A percentile compares a stretch with the other conserved stretches of the same genome.
Evolutionary conservation across 2,329 filamentous ascomycete genomes (phyloP).

Genomic region (Penicillium sp.): DNA sequence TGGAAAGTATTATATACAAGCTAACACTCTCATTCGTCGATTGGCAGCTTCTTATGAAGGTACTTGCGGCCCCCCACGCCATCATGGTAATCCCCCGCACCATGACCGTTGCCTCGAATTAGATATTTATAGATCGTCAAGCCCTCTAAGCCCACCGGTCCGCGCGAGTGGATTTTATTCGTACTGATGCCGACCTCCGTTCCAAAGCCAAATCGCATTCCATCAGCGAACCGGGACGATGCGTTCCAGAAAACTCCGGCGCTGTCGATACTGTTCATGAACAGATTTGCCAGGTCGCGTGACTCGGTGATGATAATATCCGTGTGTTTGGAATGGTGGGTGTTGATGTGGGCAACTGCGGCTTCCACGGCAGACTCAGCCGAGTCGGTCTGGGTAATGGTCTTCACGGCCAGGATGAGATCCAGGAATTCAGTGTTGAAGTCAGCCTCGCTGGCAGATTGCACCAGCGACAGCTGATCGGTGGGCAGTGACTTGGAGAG

Average conservation of each 20-base stretch:
- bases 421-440: constrained; percentile 87
- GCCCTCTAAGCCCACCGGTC: constrained; percentile 88
- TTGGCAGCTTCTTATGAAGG: constrained; percentile 50
- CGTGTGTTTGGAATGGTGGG: constrained; percentile 87
- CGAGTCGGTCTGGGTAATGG: constrained; percentile 47
- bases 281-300: constrained; percentile 63
- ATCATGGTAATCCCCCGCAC: constrained; percentile 63
- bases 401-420: constrained; percentile 76
- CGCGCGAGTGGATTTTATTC: constrained; percentile 94
- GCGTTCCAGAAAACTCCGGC: constrained; percentile 97
- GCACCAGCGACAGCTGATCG: constrained; percentile 46
- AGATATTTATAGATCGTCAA: constrained; percentile 98
- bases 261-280: constrained; percentile 80
- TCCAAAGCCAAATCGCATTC: constrained; percentile 94
- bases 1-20: background rate
- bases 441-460: constrained; percentile 63
- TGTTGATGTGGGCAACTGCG: constrained; percentile 84
- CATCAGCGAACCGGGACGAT: constrained; percentile 88
- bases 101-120: constrained; percentile 74
- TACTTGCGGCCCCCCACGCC: constrained; percentile 50
- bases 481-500: constrained; percentile 47
- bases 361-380: constrained; percentile 49
- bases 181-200: constrained; percentile 98
- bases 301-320: constrained; percentile 78
- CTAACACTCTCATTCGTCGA: background rate